Base-by-base conservation (phyloP, 2,329 filamentous ascomycete species). In the Macrophomina pseudophaseolina region DNA sequence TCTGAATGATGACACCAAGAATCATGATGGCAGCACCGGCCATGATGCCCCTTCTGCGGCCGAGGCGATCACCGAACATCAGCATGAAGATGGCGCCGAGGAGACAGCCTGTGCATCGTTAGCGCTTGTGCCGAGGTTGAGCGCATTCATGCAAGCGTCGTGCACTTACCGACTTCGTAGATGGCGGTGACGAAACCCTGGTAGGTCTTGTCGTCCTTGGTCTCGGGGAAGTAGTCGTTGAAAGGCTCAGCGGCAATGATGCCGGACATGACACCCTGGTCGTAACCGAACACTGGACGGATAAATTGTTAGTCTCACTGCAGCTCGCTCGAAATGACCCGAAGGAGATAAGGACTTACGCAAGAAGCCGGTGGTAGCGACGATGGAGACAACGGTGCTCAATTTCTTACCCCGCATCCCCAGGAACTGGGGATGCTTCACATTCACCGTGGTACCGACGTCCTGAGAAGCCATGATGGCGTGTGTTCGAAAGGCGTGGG, bases 341-440 rank as follows among this genome's bases (percentile, higher is more conserved):
- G 38, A 38, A 54, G n/a, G n/a, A 28, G 12, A 38, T 49, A 35
- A 48, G 53, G n/a, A 62, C 65, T 66, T 54, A 66, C 65, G 81
- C 33, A 88, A 74, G 78, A 89, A 88, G 28, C 86, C 87, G 59
- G 86, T 88, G 0, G 88, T 90, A 4, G 88, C 87, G 32, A 90
- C 83, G n/a, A 84, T 82, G 1, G 88, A 88, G 54, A 90, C 83
- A 46, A 83, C 79, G 68, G 88, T 71, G 18, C 84, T 86, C 64
- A 90, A 81, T 44, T 79, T 80, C 70, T 80, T 82, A 74, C 88
- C 88, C 42, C 83, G 84, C 68, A 90, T 80, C 76, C 88, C 87
- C 74, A 85, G 84, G 73, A 82, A 89, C 18, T 73, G 83, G 62
- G 85, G 65, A 14, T 33, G 46, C 65, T 66, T 66, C 33, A 53